Evolutionary conservation across 805 yeast genomes (phyloP).

Genomic region (Zygoascus biomembranicola): DNA sequence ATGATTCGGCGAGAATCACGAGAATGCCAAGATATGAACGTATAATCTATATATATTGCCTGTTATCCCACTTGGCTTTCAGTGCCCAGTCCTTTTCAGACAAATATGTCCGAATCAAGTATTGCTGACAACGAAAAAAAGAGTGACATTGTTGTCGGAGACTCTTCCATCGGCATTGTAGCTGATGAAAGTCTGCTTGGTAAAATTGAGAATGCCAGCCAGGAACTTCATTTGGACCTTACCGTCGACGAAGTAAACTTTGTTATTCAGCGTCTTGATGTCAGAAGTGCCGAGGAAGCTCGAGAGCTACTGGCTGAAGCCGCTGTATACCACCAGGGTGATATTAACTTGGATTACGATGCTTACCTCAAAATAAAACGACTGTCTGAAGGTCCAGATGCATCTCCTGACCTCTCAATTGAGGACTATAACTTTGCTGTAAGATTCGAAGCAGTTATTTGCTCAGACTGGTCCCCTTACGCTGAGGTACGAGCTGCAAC

Average conservation of each 20-base stretch:
- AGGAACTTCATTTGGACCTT: conserved; percentile 41
- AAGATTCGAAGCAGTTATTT: conserved; percentile 34
- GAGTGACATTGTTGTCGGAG: neutral
- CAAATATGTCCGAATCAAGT: neutral
- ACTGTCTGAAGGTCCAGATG: conserved; percentile 24
- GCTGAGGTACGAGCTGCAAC: conserved; percentile 54
- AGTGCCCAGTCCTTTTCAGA: too few relatives aligned
- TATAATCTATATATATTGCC: too few relatives aligned
- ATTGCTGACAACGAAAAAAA: neutral
- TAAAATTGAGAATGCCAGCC: conserved; percentile 33
- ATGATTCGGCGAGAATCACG: neutral
- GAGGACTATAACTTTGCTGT: conserved; percentile 24
- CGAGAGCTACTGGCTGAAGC: conserved; percentile 28
- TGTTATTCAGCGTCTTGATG: neutral
- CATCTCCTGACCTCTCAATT: conserved; percentile 21
- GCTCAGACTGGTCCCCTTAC: conserved; percentile 40
- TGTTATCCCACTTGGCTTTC: too few relatives aligned
- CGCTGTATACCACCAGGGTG: conserved; percentile 36
- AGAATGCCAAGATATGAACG: too few relatives aligned
- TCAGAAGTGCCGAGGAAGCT: conserved; percentile 3
- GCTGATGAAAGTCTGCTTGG: neutral
- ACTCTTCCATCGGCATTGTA: neutral
- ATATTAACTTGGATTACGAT: conserved; percentile 36
- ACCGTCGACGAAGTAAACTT: conserved; percentile 27
- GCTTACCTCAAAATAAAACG: conserved; percentile 30